Evolutionary conservation across 164 flowering plant genomes (phyloP).

Genomic region (Vitis rupestris): DNA sequence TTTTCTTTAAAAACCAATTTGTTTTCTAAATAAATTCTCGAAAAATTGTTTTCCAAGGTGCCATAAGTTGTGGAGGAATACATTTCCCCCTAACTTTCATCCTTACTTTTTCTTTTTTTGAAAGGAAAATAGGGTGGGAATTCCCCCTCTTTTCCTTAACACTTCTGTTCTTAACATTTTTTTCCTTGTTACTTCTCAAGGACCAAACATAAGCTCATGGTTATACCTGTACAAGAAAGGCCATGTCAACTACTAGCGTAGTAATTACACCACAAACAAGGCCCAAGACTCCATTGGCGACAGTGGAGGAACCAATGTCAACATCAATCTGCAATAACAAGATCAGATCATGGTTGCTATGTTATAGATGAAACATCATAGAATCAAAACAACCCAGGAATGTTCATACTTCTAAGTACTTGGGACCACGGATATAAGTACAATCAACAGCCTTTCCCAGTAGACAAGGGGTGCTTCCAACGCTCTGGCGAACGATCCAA

Average conservation of each 20-base stretch:
- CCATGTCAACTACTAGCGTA: constrained; percentile 97
- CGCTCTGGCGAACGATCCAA: constrained; percentile 99
- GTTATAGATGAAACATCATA: not conserved
- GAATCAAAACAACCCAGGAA: not conserved
- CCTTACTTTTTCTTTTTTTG: too few relatives aligned
- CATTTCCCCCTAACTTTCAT: too few relatives aligned
- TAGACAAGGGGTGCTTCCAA: constrained; percentile 97
- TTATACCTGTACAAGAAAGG: constrained; percentile 93
- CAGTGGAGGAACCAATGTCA: constrained; percentile 98
- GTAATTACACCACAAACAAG: constrained; percentile 95
- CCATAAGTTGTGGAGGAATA: too few relatives aligned
- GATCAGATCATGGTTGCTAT: too few relatives aligned
- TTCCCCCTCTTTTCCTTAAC: too few relatives aligned
- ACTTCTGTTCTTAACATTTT: too few relatives aligned
- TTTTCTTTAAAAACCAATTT: too few relatives aligned
- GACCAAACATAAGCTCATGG: too few relatives aligned
- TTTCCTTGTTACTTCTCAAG: too few relatives aligned
- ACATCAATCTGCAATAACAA: constrained; percentile 77
- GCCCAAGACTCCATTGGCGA: constrained; percentile 98
- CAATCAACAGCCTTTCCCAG: constrained; percentile 98
- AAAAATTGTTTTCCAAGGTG: too few relatives aligned
- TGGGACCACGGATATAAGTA: constrained; percentile 89
- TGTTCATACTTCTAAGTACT: constrained; percentile 77
- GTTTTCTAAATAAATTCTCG: too few relatives aligned
- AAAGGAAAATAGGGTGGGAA: too few relatives aligned